Percentiles rank a stretch among this genome's conserved stretches.
phyloP scores from a whole-genome alignment of 140 eudicot genomes.

The Flaveria floridana region DNA sequence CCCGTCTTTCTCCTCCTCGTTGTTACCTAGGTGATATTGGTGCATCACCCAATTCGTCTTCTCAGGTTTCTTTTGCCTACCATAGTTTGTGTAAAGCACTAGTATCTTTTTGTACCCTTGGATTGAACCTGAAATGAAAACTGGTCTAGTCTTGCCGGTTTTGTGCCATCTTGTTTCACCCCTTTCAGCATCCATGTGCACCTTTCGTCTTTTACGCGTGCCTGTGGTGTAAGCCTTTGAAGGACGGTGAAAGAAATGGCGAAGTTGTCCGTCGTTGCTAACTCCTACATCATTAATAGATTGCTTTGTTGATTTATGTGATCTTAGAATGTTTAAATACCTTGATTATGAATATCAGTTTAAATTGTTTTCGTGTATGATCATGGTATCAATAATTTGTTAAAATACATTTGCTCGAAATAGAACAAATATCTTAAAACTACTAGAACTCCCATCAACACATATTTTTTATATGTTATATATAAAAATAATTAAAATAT shows the following conservation, averaged over 20 bases:
- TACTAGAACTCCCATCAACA: too few species aligned
- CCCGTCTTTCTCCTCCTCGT: constrained; percentile 91
- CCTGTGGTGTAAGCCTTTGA: constrained; percentile 97
- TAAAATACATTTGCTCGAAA: too few species aligned
- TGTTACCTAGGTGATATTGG: constrained; percentile 82
- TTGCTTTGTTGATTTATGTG: neutral
- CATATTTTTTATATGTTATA: too few species aligned
- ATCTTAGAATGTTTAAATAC: neutral
- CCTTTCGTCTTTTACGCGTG: constrained; percentile 86
- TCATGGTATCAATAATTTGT: too few species aligned
- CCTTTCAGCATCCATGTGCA: constrained; percentile 63
- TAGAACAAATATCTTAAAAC: too few species aligned
- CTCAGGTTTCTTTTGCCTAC: constrained; percentile 86
- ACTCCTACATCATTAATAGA: constrained; percentile 53
- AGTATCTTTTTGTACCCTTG: constrained; percentile 86
- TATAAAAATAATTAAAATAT: too few species aligned
- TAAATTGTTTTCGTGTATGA: neutral
- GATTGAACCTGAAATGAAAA: constrained; percentile 40
- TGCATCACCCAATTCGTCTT: constrained; percentile 99
- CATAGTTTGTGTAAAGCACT: constrained; percentile 92
- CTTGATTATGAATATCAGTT: neutral
- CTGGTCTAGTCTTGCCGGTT: constrained; percentile 86
- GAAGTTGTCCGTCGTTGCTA: constrained; percentile 80
- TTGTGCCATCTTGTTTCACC: constrained; percentile 99
- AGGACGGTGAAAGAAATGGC: constrained; percentile 95